A percentile compares a stretch with the other conserved stretches of the same genome.
These are phyloP conservation scores for Salinomyces thailandicus DNA, from an alignment of 2,329 filamentous ascomycete genomes.

Conservation along the genomic window DNA sequence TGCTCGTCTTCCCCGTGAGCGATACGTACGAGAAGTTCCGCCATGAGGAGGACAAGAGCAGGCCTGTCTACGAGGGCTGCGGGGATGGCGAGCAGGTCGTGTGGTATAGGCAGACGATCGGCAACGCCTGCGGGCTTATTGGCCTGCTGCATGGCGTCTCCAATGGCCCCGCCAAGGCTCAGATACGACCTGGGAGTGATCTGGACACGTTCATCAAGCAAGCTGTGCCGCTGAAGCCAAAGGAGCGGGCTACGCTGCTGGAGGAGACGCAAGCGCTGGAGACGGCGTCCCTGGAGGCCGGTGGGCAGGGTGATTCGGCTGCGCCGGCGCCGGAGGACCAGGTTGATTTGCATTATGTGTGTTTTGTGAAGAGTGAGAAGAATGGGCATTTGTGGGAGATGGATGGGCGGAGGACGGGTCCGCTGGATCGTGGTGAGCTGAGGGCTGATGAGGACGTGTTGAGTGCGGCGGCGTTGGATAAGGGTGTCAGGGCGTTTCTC, in stretches of 20 bases:
- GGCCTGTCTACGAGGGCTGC: constrained; percentile 53
- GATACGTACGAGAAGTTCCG: constrained; percentile 69
- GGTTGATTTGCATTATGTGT: constrained; percentile 92
- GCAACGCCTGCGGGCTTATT: constrained; percentile 87
- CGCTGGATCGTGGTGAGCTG: constrained; percentile 50
- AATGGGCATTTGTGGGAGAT: constrained; percentile 66
- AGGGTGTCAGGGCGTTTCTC: constrained; percentile 56
- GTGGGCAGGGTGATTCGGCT: constrained; percentile 63
- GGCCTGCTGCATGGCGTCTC: constrained; percentile 71
- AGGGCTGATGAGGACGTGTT: constrained; percentile 38
- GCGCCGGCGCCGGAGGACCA: constrained; percentile 69
- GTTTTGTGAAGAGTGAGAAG: constrained; percentile 69
- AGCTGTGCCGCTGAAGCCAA: constrained; percentile 59
- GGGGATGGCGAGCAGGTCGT: constrained; percentile 65
- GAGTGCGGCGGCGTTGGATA: constrained; percentile 60
- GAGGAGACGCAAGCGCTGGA: constrained; percentile 70
- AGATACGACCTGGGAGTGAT: constrained; percentile 48
- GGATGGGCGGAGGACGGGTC: constrained; percentile 64
- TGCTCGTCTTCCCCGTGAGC: constrained; percentile 84
- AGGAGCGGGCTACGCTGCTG: constrained; percentile 59
- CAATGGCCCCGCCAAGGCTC: constrained; percentile 60
- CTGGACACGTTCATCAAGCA: constrained; percentile 56
- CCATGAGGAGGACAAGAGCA: constrained; percentile 57
- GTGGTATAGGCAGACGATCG: constrained; percentile 93
- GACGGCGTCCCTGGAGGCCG: constrained; percentile 66